Conservation (phyloP, 306 rosid genomes). For the Adenanthera pavonina region DNA sequence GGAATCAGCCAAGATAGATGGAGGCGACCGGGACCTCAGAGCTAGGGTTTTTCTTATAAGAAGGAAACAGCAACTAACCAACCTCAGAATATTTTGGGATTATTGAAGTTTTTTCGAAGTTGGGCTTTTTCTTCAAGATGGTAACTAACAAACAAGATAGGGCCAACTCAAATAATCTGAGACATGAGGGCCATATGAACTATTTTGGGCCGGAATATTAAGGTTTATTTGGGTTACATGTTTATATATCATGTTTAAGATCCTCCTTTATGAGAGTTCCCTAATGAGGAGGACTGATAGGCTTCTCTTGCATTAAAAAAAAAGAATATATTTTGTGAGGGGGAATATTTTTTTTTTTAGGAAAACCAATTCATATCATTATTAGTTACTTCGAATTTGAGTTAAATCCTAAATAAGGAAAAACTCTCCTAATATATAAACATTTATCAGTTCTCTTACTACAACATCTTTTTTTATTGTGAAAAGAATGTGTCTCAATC, state of each 20-base stretch:
- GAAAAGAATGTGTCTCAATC: background rate
- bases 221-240: background rate
- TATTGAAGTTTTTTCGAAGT: background rate
- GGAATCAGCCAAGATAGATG: background rate
- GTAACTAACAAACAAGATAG: too few species aligned
- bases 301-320: too few species aligned
- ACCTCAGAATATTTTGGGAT: background rate
- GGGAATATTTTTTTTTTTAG: too few species aligned
- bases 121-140: background rate
- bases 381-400: too few species aligned
- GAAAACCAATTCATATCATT: too few species aligned
- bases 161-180: background rate
- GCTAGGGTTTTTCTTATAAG: slow-evolving; percentile 42
- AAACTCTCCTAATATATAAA: too few species aligned
- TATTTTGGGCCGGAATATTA: background rate
- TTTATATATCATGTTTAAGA: too few species aligned
- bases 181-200: background rate
- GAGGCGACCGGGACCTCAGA: background rate
- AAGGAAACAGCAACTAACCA: background rate
- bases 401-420: too few species aligned
- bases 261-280: too few species aligned
- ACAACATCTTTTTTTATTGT: background rate
- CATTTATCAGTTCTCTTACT: background rate
- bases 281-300: too few species aligned
- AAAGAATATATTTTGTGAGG: too few species aligned